Base-by-base conservation (phyloP, 2,329 filamentous ascomycete species). In the Graphiopsis chlorocephala region DNA sequence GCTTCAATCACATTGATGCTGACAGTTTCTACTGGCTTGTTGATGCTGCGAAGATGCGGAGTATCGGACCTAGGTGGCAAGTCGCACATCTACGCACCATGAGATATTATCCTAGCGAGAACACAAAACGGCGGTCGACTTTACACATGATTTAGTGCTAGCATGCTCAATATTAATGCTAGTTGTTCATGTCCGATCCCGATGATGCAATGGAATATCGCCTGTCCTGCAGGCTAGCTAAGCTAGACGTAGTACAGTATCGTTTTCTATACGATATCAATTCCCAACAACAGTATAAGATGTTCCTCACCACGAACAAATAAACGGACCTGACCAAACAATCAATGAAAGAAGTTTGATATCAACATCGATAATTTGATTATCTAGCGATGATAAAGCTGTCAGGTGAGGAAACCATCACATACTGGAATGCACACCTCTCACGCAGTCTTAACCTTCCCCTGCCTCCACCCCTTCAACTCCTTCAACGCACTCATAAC, bases 401-500 rank as follows among this genome's bases (percentile, higher is more conserved):
- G n/a, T n/a, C n/a, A n/a, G n/a, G n/a, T n/a, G n/a, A n/a, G n/a
- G n/a, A n/a, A n/a, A n/a, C n/a, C n/a, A n/a, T n/a, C n/a, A n/a
- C n/a, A n/a, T n/a, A n/a, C n/a, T n/a, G n/a, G n/a, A n/a, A n/a
- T n/a, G n/a, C n/a, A 12, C 17, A 31, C 10, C 25, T 31, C 28
- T 31, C 28, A 61, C 59, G 17, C 52, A 61, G 60, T 62, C 60
- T 62, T 62, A 28, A 62, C 79, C 8, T 70, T 82, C 15, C 45
- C 64, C 25, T 63, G 63, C 47, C 66, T 67, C 42, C 69, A 69
- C 12, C 29, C 64, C 62, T 68, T 92, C 20, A 95, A 56, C 81
- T 98, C 93, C 72, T 93, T 96, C 52, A 97, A 70, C 29, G 92
- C 80, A 4, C 90, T 90, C 85, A 97, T 91, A 7, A 97, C 76